phyloP scores from a whole-genome alignment of 805 yeast species.

The Metschnikowia similis region DNA sequence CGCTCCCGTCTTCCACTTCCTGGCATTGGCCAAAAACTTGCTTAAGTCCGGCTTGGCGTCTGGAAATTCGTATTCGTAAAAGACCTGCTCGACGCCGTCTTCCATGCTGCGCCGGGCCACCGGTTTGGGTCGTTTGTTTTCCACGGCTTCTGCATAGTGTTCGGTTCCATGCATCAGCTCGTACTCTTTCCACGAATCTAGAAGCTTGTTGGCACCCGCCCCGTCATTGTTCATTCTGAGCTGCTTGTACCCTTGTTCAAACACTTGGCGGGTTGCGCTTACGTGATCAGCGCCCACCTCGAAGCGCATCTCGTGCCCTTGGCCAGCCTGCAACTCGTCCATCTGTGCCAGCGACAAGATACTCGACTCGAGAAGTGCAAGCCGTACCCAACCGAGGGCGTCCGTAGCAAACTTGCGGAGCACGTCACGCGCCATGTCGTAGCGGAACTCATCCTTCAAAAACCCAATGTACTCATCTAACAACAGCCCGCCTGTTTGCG shows the following conservation, averaged over 20 bases:
- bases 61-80: slow-evolving; percentile 61
- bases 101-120: slow-evolving; percentile 44
- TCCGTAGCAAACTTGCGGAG: slow-evolving; percentile 39
- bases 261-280: slow-evolving; percentile 49
- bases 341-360: slow-evolving; percentile 56
- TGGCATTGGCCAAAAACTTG: slow-evolving; percentile 41
- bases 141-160: slow-evolving; percentile 32
- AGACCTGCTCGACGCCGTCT: slow-evolving; percentile 49
- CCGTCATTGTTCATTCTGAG: slow-evolving; percentile 35
- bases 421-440: slow-evolving; percentile 49
- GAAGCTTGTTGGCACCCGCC: slow-evolving; percentile 47
- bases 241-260: slow-evolving; percentile 47
- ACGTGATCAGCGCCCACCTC: slow-evolving; percentile 49
- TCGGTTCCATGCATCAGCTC: slow-evolving; percentile 59
- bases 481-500: slow-evolving; percentile 17
- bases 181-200: slow-evolving; percentile 61
- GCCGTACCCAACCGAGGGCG: slow-evolving; percentile 50
- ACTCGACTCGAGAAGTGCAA: slow-evolving; percentile 68
- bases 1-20: slow-evolving; percentile 20
- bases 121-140: slow-evolving; percentile 49
- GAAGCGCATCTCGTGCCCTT: slow-evolving; percentile 49
- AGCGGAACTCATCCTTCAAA: slow-evolving; percentile 58
- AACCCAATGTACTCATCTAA: slow-evolving; percentile 46
- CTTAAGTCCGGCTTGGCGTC: slow-evolving; percentile 46
- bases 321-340: slow-evolving; percentile 38